phyloP scores from a whole-genome alignment of 345 rosid genomes.

The Passiflora organensis region DNA sequence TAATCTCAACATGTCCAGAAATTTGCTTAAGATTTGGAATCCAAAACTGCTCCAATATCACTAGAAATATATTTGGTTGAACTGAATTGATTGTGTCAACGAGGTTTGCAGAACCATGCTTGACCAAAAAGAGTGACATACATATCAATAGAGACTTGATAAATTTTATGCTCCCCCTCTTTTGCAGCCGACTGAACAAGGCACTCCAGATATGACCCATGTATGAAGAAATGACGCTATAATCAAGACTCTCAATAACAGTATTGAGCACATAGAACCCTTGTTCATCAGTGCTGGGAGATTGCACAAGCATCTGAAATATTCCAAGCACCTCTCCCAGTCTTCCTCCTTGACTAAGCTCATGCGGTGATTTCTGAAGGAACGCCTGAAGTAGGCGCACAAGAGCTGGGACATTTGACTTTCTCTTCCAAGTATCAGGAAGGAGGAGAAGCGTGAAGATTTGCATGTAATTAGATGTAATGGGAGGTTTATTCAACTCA shows the following conservation, averaged over 20 bases:
- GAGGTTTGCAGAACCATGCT: conserved; percentile 68
- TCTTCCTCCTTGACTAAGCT: conserved; percentile 70
- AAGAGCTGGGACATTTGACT: conserved; percentile 94
- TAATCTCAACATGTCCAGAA: conserved; percentile 65
- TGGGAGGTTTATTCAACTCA: conserved; percentile 82
- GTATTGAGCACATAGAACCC: conserved; percentile 94
- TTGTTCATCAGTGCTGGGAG: conserved; percentile 84
- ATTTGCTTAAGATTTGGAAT: conserved; percentile 78
- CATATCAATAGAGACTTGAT: conserved; percentile 71
- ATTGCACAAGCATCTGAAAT: conserved; percentile 63
- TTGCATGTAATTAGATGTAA: conserved; percentile 72
- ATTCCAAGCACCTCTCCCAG: conserved; percentile 81
- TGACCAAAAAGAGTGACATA: conserved; percentile 88
- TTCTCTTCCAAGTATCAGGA: conserved; percentile 83
- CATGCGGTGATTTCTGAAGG: conserved; percentile 85
- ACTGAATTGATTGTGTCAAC: conserved; percentile 73
- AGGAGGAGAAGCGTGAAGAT: conserved; percentile 73
- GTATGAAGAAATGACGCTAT: conserved; percentile 50
- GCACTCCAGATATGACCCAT: conserved; percentile 66
- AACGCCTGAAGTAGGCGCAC: conserved; percentile 98
- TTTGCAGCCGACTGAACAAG: conserved; percentile 68
- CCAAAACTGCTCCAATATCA: conserved; percentile 80
- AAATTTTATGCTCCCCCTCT: conserved; percentile 57
- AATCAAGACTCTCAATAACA: conserved; percentile 74
- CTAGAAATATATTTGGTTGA: conserved; percentile 53